Evolutionary conservation across 106 monocot genomes (phyloP).

Genomic region (Cymbidium sinense): DNA sequence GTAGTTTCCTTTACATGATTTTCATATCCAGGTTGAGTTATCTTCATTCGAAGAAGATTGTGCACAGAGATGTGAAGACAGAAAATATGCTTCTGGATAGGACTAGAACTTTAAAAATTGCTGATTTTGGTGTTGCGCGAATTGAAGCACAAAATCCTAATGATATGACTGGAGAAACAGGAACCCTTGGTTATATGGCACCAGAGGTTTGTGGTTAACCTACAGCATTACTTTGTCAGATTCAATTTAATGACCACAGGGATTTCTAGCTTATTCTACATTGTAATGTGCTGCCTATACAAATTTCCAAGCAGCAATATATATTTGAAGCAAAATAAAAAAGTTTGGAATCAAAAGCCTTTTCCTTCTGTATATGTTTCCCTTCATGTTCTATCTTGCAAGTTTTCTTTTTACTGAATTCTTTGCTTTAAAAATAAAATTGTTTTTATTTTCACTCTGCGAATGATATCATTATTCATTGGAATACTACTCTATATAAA

Average conservation of each 20-base stretch:
- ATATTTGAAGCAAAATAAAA: background rate
- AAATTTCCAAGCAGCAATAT: background rate
- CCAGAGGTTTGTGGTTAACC: conserved; percentile 35
- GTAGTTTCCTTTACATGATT: background rate
- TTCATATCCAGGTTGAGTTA: conserved; percentile 45
- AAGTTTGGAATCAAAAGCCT: background rate
- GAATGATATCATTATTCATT: background rate
- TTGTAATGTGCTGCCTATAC: background rate
- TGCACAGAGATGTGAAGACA: conserved; percentile 93
- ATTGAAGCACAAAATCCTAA: conserved; percentile 85
- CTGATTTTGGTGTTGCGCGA: conserved; percentile 93
- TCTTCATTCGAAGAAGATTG: conserved; percentile 82
- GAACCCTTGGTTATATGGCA: conserved; percentile 88
- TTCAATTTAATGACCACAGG: background rate
- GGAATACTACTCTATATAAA: background rate
- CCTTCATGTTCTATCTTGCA: background rate
- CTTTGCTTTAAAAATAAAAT: background rate
- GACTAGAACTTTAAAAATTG: conserved; percentile 77
- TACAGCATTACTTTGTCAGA: background rate
- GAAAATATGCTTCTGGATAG: conserved; percentile 95
- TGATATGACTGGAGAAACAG: conserved; percentile 96
- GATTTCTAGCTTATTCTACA: background rate
- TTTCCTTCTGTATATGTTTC: background rate
- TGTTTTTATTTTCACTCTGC: background rate
- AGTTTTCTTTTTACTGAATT: background rate